phyloP scores from a whole-genome alignment of 1,284 basidiomycete species.

The Violaceomyces palustris region DNA sequence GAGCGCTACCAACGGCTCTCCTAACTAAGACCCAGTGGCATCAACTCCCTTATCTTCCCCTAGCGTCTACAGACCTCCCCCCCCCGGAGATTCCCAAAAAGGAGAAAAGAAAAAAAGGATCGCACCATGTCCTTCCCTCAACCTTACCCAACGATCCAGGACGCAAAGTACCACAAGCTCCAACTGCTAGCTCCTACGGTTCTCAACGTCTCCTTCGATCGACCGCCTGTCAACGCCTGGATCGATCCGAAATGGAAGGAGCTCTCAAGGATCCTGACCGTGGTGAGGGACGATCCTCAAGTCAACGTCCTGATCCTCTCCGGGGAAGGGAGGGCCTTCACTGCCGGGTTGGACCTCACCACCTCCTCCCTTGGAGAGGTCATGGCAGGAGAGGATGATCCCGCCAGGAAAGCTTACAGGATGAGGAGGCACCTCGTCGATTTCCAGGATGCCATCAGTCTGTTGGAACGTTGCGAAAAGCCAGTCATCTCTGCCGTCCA shows the following conservation, averaged over 20 bases:
- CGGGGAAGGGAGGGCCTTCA: constrained; percentile 47
- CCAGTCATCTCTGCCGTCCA: constrained; percentile 82
- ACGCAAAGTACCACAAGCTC: constrained; percentile 36
- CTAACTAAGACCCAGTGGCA: too few species aligned
- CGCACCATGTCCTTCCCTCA: constrained; percentile 27
- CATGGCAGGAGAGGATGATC: constrained; percentile 26
- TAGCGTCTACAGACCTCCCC: too few species aligned
- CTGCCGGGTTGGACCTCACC: constrained; percentile 49
- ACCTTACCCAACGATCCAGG: constrained; percentile 14
- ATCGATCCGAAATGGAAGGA: constrained; percentile 46
- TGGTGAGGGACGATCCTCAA: constrained; percentile 31
- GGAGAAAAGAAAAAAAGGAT: too few species aligned
- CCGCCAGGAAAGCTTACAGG: constrained; percentile 37
- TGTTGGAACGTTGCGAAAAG: constrained; percentile 63
- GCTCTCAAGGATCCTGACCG: constrained; percentile 34
- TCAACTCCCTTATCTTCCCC: too few species aligned
- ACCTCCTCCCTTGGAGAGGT: constrained; percentile 11
- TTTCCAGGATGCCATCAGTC: constrained; percentile 48
- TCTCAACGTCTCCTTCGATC: constrained; percentile 41
- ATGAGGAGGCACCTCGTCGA: constrained; percentile 44
- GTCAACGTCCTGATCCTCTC: constrained; percentile 49
- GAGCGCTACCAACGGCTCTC: too few species aligned
- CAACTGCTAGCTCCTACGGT: constrained; percentile 32
- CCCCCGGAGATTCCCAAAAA: too few species aligned
- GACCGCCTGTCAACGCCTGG: constrained; percentile 48